These are phyloP conservation scores for Pilatotrama ljubarskyi DNA, from an alignment of 768 basidiomycete genomes.

Conservation along the genomic window DNA sequence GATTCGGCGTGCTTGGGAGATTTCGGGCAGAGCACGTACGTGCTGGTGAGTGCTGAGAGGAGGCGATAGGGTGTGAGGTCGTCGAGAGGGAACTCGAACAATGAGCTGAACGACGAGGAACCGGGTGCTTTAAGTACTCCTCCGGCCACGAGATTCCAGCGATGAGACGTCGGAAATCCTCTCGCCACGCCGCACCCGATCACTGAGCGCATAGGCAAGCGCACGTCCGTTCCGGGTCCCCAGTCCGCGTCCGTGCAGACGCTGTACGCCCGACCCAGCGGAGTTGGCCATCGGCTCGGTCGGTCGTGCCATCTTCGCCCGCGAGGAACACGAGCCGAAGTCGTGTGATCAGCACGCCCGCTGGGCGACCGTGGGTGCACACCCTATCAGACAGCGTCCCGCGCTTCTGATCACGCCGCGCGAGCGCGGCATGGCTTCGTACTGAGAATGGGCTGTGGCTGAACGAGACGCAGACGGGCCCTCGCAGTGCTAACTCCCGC, in stretches of 20 bases:
- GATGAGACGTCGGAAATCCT: neutral
- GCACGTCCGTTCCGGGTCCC: conserved; percentile 15
- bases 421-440: neutral
- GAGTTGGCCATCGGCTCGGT: neutral
- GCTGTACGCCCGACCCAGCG: neutral
- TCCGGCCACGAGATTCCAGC: conserved; percentile 2
- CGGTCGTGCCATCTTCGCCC: neutral
- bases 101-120: neutral
- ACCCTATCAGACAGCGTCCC: conserved; percentile 11
- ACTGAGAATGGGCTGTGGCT: neutral
- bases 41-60: neutral
- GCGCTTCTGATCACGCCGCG: conserved; percentile 13
- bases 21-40: no score
- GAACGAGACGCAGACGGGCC: neutral
- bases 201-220: neutral
- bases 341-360: conserved; percentile 20
- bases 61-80: neutral
- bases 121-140: conserved; percentile 12
- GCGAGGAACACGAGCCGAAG: conserved; percentile 15
- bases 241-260: conserved; percentile 8
- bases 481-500: neutral
- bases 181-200: conserved; percentile 10
- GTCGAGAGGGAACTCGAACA: neutral
- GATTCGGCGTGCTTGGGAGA: no score
- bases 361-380: conserved; percentile 6